phyloP scores from a whole-genome alignment of 1,139 yeast species.

The Blastobotrys capitulatus region DNA sequence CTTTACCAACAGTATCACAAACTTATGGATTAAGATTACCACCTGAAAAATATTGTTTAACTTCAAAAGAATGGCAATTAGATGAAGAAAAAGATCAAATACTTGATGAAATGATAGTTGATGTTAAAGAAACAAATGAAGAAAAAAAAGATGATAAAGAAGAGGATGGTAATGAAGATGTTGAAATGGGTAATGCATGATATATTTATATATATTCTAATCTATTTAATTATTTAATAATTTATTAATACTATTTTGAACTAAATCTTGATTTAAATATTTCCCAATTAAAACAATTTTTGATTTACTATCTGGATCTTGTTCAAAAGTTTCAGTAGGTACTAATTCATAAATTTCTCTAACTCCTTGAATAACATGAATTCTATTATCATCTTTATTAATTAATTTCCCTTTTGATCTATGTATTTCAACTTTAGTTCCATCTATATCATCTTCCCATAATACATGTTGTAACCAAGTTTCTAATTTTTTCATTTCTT shows the following conservation, averaged over 20 bases:
- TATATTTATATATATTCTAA: neutral
- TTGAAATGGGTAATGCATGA: conserved; percentile 10
- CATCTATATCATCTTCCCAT: conserved; percentile 55
- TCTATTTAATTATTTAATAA: neutral
- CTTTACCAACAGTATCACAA: conserved; percentile 88
- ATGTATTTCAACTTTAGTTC: conserved; percentile 54
- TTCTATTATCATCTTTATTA: conserved; percentile 35
- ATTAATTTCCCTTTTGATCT: conserved; percentile 75
- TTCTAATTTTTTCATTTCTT: conserved; percentile 45
- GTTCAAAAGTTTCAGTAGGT: conserved; percentile 41
- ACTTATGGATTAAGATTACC: conserved; percentile 92
- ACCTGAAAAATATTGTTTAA: conserved; percentile 93
- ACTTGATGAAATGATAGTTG: conserved; percentile 6
- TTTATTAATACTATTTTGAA: conserved; percentile 8
- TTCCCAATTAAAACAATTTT: conserved; percentile 85
- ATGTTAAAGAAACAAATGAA: neutral
- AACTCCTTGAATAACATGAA: conserved; percentile 79
- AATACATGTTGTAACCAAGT: conserved; percentile 55
- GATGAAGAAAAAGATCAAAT: conserved; percentile 38
- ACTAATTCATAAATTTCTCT: conserved; percentile 84
- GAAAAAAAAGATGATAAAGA: neutral
- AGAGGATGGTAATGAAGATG: conserved; percentile 11
- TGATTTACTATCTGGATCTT: conserved; percentile 39
- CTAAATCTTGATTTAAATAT: conserved; percentile 34
- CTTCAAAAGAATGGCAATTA: conserved; percentile 70